A percentile compares a stretch with the other conserved stretches of the same genome.
These are phyloP conservation scores for Xylaria sp. DNA, from an alignment of 2,329 filamentous ascomycete species.

Conservation along the genomic window DNA sequence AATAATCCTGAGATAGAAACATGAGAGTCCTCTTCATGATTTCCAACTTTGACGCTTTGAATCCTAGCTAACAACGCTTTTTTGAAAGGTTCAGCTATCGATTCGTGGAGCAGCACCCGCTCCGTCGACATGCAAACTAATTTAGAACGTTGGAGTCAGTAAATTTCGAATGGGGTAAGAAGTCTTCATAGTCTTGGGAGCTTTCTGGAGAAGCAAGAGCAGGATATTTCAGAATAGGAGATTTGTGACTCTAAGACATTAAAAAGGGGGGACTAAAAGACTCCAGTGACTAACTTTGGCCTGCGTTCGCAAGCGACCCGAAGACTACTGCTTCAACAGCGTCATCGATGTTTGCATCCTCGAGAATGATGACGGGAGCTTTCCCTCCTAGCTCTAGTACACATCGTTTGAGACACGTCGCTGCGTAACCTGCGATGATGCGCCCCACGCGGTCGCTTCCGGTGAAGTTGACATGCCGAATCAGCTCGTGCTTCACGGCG, in stretches of 20 bases:
- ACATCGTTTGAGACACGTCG: conserved; percentile 79
- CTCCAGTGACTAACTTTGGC: no score
- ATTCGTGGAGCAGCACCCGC: conserved; percentile 69
- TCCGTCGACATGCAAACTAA: conserved; percentile 91
- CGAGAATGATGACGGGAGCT: conserved; percentile 79
- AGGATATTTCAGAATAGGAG: no score
- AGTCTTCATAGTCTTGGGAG: no score
- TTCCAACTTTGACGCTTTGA: conserved; percentile 53
- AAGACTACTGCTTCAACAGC: conserved; percentile 75
- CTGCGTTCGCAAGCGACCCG: conserved; percentile 77
- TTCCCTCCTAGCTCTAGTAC: conserved; percentile 88
- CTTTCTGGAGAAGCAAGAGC: no score
- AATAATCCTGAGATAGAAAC: conserved; percentile 35
- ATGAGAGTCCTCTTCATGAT: conserved; percentile 31
- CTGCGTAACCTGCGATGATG: conserved; percentile 76
- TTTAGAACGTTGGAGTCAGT: no score
- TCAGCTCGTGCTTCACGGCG: conserved; percentile 71
- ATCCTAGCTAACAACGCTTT: conserved; percentile 64
- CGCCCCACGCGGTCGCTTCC: conserved; percentile 79
- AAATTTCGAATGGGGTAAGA: no score
- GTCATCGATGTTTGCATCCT: conserved; percentile 79
- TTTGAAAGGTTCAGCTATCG: conserved; percentile 59
- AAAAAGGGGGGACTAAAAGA: no score
- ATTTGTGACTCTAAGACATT: no score
- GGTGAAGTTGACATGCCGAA: conserved; percentile 89